These are phyloP conservation scores for Maudiozyma humilis DNA, from an alignment of 1,139 yeast genomes.

Conservation along the genomic window DNA sequence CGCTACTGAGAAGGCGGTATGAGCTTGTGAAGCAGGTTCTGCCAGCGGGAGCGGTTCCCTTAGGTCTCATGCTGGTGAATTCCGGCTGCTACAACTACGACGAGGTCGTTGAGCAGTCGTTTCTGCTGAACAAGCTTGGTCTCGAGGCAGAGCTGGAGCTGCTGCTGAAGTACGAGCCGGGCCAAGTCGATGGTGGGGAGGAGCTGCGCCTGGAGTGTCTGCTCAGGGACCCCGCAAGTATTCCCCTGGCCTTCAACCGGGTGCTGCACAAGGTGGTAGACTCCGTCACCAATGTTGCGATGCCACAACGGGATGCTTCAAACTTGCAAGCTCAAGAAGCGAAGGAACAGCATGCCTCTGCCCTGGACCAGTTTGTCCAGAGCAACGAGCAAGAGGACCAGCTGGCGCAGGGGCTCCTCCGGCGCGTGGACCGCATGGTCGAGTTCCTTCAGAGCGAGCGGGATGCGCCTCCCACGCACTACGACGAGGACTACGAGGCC, in stretches of 20 bases:
- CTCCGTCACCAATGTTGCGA: not conserved
- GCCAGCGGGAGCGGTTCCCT: slow-evolving; percentile 6
- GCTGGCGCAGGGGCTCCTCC: slow-evolving; percentile 12
- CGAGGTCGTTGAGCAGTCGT: slow-evolving; percentile 5
- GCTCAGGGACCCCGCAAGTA: not conserved
- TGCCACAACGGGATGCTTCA: not conserved
- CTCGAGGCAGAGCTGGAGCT: not conserved
- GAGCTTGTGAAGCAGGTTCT: slow-evolving; percentile 9
- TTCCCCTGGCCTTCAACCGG: not conserved
- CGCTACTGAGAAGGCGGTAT: slow-evolving; percentile 9
- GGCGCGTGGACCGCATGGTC: slow-evolving; percentile 17
- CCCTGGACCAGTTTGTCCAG: slow-evolving; percentile 4
- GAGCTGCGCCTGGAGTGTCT: slow-evolving; percentile 5
- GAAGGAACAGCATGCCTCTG: too few relatives aligned
- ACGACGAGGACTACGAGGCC: slow-evolving; percentile 9
- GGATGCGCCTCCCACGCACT: slow-evolving; percentile 1
- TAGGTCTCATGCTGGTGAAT: slow-evolving; percentile 13
- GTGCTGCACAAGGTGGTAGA: not conserved
- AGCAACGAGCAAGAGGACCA: slow-evolving; percentile 7
- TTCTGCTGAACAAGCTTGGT: not conserved
- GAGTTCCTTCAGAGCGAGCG: slow-evolving; percentile 11
- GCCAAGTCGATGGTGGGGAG: not conserved
- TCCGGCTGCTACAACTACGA: slow-evolving; percentile 10
- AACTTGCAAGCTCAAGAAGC: too few relatives aligned
- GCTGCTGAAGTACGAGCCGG: slow-evolving; percentile 12